A percentile compares a stretch with the other conserved stretches of the same genome.
Evolutionary conservation across 768 basidiomycete genomes (phyloP).

Genomic region (Suillus hirtellus): DNA sequence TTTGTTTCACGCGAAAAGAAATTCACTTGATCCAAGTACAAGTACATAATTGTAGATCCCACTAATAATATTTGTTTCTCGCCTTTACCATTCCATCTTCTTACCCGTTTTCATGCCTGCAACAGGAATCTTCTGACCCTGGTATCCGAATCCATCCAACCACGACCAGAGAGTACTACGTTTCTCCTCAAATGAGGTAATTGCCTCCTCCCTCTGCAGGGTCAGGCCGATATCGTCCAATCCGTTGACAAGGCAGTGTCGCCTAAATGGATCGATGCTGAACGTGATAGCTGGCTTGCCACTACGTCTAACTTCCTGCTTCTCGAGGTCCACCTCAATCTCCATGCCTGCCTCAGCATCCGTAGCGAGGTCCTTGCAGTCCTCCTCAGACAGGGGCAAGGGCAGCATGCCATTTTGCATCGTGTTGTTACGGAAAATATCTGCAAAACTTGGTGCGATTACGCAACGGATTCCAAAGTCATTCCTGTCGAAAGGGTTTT

Average conservation of each 20-base stretch:
- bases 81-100: conserved; percentile 73
- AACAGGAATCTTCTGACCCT: conserved; percentile 72
- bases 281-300: conserved; percentile 77
- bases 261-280: conserved; percentile 84
- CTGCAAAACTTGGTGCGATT: conserved; percentile 87
- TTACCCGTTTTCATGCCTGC: conserved; percentile 36
- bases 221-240: conserved; percentile 97
- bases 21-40: conserved; percentile 7
- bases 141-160: conserved; percentile 94
- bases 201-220: conserved; percentile 72
- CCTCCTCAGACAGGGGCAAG: conserved; percentile 63
- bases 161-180: conserved; percentile 87
- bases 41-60: neutral
- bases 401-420: conserved; percentile 96
- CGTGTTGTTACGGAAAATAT: conserved; percentile 86
- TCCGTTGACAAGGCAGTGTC: conserved; percentile 93
- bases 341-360: conserved; percentile 78
- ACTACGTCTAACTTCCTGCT: conserved; percentile 70
- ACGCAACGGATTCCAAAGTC: conserved; percentile 90
- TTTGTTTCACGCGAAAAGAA: neutral
- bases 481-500: conserved; percentile 43
- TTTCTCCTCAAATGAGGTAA: conserved; percentile 76
- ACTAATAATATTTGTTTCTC: neutral
- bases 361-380: conserved; percentile 69
- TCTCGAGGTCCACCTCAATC: conserved; percentile 84